Evolutionary conservation across 176 grass and related monocot species (phyloP).

Genomic region (Zea luxurians): DNA sequence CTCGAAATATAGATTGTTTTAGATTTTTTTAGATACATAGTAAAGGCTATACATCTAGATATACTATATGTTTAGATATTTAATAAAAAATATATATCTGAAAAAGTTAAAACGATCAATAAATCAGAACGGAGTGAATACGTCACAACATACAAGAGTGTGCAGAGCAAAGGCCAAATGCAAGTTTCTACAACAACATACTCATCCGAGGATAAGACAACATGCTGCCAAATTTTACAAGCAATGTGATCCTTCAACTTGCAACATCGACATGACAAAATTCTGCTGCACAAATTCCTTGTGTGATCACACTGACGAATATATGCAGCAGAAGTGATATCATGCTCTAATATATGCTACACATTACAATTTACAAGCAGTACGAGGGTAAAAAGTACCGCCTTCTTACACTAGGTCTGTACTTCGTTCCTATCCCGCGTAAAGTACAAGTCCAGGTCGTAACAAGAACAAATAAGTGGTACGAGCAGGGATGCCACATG

Average conservation of each 20-base stretch:
- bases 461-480: constrained; percentile 5
- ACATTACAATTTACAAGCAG: constrained; percentile 12
- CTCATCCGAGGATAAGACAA: neutral
- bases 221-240: neutral
- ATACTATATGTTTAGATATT: too few species aligned
- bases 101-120: neutral
- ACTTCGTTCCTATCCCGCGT: neutral
- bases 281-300: constrained; percentile 3
- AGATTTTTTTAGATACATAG: too few species aligned
- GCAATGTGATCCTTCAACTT: constrained; percentile 2
- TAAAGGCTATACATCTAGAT: too few species aligned
- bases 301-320: neutral
- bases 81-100: too few species aligned
- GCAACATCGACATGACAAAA: constrained; percentile 8
- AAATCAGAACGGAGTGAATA: neutral
- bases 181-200: neutral
- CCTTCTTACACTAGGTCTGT: constrained; percentile 8
- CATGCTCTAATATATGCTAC: neutral
- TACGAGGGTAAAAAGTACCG: neutral
- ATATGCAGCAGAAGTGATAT: neutral
- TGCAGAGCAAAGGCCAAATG: neutral
- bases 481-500: constrained; percentile 2
- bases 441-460: constrained; percentile 2
- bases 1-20: too few species aligned
- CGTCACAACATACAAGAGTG: neutral